Conservation (phyloP, 352 stramenopile genomes). For the Pythium scleroteichum region DNA sequence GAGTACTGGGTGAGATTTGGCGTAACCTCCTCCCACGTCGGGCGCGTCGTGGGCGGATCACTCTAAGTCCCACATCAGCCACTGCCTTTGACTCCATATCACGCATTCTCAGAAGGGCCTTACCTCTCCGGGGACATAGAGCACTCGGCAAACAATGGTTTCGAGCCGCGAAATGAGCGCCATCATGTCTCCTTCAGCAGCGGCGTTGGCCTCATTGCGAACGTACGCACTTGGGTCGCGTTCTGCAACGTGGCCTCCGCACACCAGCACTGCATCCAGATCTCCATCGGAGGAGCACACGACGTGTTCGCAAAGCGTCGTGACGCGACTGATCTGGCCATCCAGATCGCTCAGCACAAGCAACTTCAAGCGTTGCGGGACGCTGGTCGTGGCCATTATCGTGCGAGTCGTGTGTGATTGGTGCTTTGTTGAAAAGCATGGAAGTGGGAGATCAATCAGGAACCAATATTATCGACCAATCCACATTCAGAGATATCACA, state of each 20-base stretch:
- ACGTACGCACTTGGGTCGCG: conserved; percentile 52
- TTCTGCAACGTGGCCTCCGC: conserved; percentile 57
- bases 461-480: too few species aligned
- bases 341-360: conserved; percentile 74
- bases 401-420: too few species aligned
- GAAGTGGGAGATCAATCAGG: too few species aligned
- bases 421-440: too few species aligned
- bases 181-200: conserved; percentile 89
- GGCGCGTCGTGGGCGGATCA: conserved; percentile 77
- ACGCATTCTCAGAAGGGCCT: neutral
- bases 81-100: neutral
- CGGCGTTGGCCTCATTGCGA: conserved; percentile 55
- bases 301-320: conserved; percentile 72
- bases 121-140: conserved; percentile 79
- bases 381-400: neutral
- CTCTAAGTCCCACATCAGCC: conserved; percentile 35
- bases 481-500: too few species aligned
- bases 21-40: conserved; percentile 35
- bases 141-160: conserved; percentile 83
- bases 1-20: conserved; percentile 85
- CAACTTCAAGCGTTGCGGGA: conserved; percentile 55
- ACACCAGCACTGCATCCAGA: conserved; percentile 78
- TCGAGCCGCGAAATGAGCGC: conserved; percentile 85
- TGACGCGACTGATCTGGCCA: conserved; percentile 65
- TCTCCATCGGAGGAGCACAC: conserved; percentile 66